These are phyloP conservation scores for Ambrosia hybrid DNA, from an alignment of 140 eudicot species.

Conservation along the genomic window DNA sequence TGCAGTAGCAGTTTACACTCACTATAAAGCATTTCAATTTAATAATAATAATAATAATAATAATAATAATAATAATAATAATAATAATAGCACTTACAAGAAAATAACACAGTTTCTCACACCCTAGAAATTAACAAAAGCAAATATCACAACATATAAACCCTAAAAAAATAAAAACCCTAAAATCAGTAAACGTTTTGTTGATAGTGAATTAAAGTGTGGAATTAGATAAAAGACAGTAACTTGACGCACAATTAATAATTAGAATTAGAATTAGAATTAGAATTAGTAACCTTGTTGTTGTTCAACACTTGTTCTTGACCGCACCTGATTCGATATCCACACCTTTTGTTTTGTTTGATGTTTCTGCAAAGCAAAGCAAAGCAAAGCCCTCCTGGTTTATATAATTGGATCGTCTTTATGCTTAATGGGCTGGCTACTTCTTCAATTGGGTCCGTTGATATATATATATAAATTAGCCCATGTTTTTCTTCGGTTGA, in stretches of 20 bases:
- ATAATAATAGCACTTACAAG: neutral
- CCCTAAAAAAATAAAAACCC: neutral
- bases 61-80: no score
- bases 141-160: slow-evolving; percentile 7
- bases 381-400: slow-evolving; percentile 1
- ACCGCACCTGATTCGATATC: slow-evolving; percentile 16
- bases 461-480: neutral
- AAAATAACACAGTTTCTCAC: neutral
- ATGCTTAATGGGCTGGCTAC: neutral
- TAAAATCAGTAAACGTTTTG: neutral
- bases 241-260: neutral
- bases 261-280: neutral
- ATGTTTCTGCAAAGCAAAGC: slow-evolving; percentile 1
- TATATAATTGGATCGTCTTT: slow-evolving; percentile 2
- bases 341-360: neutral
- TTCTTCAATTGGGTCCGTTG: neutral
- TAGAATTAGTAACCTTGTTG: slow-evolving; percentile 21
- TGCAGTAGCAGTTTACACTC: neutral
- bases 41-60: neutral
- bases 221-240: neutral
- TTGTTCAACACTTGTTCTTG: slow-evolving; percentile 10
- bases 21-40: neutral
- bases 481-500: neutral
- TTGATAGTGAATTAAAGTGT: neutral
- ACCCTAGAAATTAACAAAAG: neutral